Evolutionary conservation across 805 yeast genomes (phyloP), one percentile per base, ranked within the genome.

Genomic region (Ogataea saltuana): DNA sequence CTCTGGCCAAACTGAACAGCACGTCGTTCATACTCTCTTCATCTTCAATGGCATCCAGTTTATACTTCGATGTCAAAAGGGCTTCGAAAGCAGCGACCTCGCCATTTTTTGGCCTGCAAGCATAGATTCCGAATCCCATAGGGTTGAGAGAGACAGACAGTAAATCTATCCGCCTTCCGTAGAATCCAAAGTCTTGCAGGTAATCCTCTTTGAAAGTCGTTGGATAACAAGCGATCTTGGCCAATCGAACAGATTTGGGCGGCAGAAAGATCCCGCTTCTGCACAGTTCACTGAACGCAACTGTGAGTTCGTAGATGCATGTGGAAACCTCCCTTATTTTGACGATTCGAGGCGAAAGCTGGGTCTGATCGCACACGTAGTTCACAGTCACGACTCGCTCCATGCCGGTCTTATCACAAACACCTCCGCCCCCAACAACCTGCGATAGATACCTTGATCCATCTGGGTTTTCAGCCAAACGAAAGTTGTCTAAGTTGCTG

Each of bases 321-420:
- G 68, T 63, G 40, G 56, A 59, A 40, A 54, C 42, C 43, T 67
- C 71, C 12, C 51, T 44, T 6, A 63, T 49, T 6, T 40, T 37
- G 6, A 42, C 41, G n/a, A 64, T 44, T 11, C n/a, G 19, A 4
- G 68, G 61, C 1, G 9, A 1, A 3, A 25, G 12, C 2, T 40
- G 30, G 10, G 51, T 31, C 2, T 45, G 41, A 33, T 54, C 59
- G 35, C 70, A 67, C 4, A 46, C 42, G 33, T 65, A 65, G 13
- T 54, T 50, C 15, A 66, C 49, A 1, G 49, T 49, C 2, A 61
- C 53, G 4, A 51, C 34, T 33, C 71, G 45, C 17, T 57, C 60
- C n/a, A 43, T 42, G 2, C 58, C 58, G 3, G 69, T 67, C 23
- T 64, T 37, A 42, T 67, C 71, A 51, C 71, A 67, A 2, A 53